These are phyloP conservation scores for Sophora flavescens DNA, from an alignment of 306 rosid species.

Conservation along the genomic window DNA sequence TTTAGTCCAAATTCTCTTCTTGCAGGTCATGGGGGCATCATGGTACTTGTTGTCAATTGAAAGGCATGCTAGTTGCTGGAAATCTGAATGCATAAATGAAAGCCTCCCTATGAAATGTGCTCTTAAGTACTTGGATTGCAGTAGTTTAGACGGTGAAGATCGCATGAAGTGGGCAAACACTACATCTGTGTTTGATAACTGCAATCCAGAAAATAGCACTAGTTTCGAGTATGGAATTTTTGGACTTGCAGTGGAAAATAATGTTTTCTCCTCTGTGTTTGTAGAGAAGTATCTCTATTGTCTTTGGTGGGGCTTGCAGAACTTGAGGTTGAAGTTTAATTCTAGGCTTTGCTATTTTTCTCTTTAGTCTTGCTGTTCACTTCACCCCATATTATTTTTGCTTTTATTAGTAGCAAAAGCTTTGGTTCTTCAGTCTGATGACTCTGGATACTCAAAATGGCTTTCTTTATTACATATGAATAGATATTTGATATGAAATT, in stretches of 20 bases:
- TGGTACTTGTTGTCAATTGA: slow-evolving; percentile 90
- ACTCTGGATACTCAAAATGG: not conserved
- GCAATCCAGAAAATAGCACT: slow-evolving; percentile 61
- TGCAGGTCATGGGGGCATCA: slow-evolving; percentile 86
- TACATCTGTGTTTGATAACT: slow-evolving; percentile 70
- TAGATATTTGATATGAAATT: slow-evolving; percentile 28
- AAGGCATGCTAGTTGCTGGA: slow-evolving; percentile 86
- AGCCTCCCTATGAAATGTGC: slow-evolving; percentile 56
- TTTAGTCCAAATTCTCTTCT: slow-evolving; percentile 35
- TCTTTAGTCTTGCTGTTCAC: not conserved
- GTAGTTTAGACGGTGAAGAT: slow-evolving; percentile 48
- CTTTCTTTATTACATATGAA: slow-evolving; percentile 23
- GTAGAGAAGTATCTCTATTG: slow-evolving; percentile 84
- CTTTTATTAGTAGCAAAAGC: not conserved
- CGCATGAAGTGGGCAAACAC: slow-evolving; percentile 65
- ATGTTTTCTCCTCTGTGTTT: slow-evolving; percentile 63
- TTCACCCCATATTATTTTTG: slow-evolving; percentile 5
- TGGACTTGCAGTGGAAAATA: slow-evolving; percentile 61
- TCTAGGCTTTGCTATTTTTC: not conserved
- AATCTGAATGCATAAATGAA: slow-evolving; percentile 74
- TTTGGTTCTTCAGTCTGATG: slow-evolving; percentile 9
- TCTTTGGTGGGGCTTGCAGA: slow-evolving; percentile 98
- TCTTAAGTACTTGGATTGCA: slow-evolving; percentile 71
- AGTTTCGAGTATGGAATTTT: slow-evolving; percentile 76
- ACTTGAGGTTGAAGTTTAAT: slow-evolving; percentile 70